These are phyloP conservation scores for Dothistroma pini DNA, from an alignment of 2,329 filamentous ascomycete species.

Conservation along the genomic window DNA sequence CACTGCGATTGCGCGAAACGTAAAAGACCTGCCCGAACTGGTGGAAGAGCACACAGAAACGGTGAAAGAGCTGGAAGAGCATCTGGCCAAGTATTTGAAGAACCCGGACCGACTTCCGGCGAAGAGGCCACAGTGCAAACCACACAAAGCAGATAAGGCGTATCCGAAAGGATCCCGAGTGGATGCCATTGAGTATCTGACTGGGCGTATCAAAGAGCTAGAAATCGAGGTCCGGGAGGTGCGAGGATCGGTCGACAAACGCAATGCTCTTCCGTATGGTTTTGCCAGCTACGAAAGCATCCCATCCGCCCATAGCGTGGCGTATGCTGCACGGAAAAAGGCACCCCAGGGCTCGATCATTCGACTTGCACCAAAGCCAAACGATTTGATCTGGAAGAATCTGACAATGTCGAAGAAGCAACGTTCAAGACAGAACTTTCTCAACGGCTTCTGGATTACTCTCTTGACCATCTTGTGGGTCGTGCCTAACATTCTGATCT, in stretches of 20 bases:
- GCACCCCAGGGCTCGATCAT: constrained; percentile 75
- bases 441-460: constrained; percentile 81
- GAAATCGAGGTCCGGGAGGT: constrained; percentile 83
- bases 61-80: constrained; percentile 76
- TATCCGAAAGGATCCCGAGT: constrained; percentile 70
- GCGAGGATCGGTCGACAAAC: constrained; percentile 75
- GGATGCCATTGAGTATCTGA: constrained; percentile 92
- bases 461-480: constrained; percentile 82
- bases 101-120: constrained; percentile 77
- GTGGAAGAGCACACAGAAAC: constrained; percentile 78
- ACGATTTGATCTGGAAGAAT: constrained; percentile 96
- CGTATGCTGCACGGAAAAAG: constrained; percentile 75
- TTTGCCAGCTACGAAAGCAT: constrained; percentile 94
- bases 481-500: constrained; percentile 88
- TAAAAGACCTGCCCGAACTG: constrained; percentile 80
- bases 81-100: constrained; percentile 86
- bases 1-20: constrained; percentile 82
- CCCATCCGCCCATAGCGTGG: constrained; percentile 80
- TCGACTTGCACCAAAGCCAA: constrained; percentile 75
- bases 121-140: constrained; percentile 71
- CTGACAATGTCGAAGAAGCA: constrained; percentile 67
- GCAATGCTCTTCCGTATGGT: constrained; percentile 84
- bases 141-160: constrained; percentile 73
- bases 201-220: constrained; percentile 74
- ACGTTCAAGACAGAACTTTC: constrained; percentile 67